Percentiles rank a stretch among this genome's conserved stretches.
phyloP scores from a whole-genome alignment of 371 early-diverging fungal genomes.

The Saksenaea vasiformis region DNA sequence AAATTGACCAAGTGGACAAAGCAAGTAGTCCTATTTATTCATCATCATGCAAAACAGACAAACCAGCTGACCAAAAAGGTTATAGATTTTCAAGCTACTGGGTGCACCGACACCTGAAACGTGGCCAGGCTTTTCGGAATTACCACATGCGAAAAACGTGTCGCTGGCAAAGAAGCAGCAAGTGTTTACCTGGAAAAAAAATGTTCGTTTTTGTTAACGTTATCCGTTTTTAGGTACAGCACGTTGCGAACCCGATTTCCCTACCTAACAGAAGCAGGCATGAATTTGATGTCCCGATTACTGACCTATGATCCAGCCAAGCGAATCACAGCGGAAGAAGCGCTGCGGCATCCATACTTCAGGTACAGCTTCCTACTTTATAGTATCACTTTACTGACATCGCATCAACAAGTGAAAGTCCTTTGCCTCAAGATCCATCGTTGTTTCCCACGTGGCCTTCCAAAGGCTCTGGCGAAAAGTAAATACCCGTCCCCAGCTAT shows the following conservation, averaged over 20 bases:
- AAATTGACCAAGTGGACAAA: slow-evolving; percentile 80
- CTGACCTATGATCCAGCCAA: slow-evolving; percentile 88
- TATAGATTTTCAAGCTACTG: slow-evolving; percentile 70
- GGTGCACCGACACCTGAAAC: slow-evolving; percentile 70
- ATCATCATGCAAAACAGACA: too few species aligned
- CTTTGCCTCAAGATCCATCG: slow-evolving; percentile 89
- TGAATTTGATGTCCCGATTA: slow-evolving; percentile 79
- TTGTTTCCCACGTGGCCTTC: slow-evolving; percentile 96
- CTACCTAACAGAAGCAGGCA: slow-evolving; percentile 76
- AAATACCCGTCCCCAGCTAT: too few species aligned
- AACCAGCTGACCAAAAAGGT: too few species aligned
- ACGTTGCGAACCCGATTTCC: slow-evolving; percentile 65
- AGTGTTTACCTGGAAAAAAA: slow-evolving; percentile 2
- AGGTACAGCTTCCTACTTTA: slow-evolving; percentile 40
- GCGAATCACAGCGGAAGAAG: slow-evolving; percentile 86
- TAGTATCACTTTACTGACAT: neutral
- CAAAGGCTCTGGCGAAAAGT: slow-evolving; percentile 77
- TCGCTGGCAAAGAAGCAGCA: slow-evolving; percentile 61
- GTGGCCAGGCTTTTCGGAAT: slow-evolving; percentile 75
- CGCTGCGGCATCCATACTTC: slow-evolving; percentile 86
- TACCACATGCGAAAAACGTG: slow-evolving; percentile 76
- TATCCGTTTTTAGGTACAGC: slow-evolving; percentile 28
- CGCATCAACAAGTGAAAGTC: slow-evolving; percentile 65
- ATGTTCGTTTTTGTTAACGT: neutral
- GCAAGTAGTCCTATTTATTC: too few species aligned